Percentiles rank a stretch among this genome's conserved stretches.
These are phyloP conservation scores for Nematocida homosporus DNA, from an alignment of 371 early-diverging fungal species.

Conservation along the genomic window DNA sequence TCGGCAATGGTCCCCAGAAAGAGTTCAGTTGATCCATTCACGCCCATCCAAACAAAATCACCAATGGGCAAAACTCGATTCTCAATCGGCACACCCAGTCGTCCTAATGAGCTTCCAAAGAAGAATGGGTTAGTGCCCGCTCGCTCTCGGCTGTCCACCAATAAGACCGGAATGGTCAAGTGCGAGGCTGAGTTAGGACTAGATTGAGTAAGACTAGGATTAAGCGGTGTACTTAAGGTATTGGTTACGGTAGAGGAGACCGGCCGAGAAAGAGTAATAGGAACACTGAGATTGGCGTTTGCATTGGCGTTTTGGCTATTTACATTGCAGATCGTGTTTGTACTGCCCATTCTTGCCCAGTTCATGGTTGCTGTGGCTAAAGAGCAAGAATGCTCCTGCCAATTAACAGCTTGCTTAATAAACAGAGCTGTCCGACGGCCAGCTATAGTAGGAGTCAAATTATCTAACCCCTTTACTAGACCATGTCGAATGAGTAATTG, in stretches of 20 bases:
- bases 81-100: slow-evolving; percentile 27
- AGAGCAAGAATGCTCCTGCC: background rate
- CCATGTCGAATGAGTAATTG: slow-evolving; percentile 8
- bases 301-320: no score
- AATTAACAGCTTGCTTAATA: background rate
- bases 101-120: slow-evolving; percentile 53
- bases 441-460: background rate
- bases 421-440: background rate
- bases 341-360: no score
- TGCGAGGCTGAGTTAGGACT: no score
- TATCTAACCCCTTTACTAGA: background rate
- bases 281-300: no score
- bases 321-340: no score
- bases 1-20: slow-evolving; percentile 80
- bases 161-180: no score
- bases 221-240: no score
- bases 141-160: slow-evolving; percentile 66
- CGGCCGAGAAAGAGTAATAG: no score
- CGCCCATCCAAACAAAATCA: slow-evolving; percentile 66
- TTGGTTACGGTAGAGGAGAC: no score
- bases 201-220: no score
- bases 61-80: slow-evolving; percentile 62
- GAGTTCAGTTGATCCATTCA: slow-evolving; percentile 69
- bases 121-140: slow-evolving; percentile 51
- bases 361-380: no score